Base-by-base conservation (phyloP, 257 asterid genomes). In the Galeopsis tetrahit region DNA sequence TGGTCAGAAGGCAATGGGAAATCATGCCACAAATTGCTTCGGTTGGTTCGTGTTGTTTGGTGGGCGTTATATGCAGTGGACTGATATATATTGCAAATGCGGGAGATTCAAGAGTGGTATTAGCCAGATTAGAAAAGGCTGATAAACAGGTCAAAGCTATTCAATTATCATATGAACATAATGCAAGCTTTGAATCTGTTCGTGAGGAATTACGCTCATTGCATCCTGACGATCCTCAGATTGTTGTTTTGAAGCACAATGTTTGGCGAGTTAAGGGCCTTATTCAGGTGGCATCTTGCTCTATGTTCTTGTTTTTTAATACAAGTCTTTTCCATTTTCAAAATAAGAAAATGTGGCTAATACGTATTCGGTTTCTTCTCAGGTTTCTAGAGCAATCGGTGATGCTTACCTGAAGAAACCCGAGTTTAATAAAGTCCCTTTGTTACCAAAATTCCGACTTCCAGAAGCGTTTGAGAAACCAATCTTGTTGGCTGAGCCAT, bases 211-310 rank as follows among this genome's bases (percentile, higher is more conserved):
- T 89, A 72, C 87, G 48, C 38, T 74, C 82, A 4, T 74, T 89
- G 82, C 97, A 91, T 73, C 97, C 95, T 3, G 81, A 91, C 48
- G 97, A 91, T 72, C 95, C 93, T 10, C 81, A 82, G 11, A 88
- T 91, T 69, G 97, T 91, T 62, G 90, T 85, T 63, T 59, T 89
- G 70, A 91, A 89, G 83, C 96, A 91, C 84, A 82, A 68, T 7
- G 96, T 87, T 72, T 91, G 97, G 97, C 94, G 96, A 13, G 97
- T 91, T 66, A 91, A 89, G 92, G 97, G 97, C 56, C 68, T 91
- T 58, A 91, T 91, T 74, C 97, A 91, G 97, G 97, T 91, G 80
- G 67, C 33, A 3, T 64, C 42, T 43, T 40, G 40, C 57, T 57
- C 14, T 15, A 3, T 1, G 13, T 7, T 36, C 40, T 10, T 7